Percentiles rank a stretch among this genome's conserved stretches.
These are phyloP conservation scores for Angomonas deanei DNA, from an alignment of 208 protist species.

Conservation along the genomic window DNA sequence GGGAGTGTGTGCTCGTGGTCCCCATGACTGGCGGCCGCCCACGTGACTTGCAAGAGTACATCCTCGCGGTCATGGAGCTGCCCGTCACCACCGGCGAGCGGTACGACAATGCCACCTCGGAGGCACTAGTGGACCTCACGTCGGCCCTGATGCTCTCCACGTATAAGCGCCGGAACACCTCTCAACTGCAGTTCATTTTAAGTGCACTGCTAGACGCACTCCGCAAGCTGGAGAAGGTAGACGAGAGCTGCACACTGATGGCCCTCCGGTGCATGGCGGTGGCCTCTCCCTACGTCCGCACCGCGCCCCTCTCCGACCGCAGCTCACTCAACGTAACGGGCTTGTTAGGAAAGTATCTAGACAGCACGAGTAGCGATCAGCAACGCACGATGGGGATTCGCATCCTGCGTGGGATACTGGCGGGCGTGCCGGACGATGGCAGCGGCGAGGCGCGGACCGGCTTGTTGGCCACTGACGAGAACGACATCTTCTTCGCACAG, in stretches of 20 bases:
- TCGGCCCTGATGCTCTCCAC: constrained; percentile 25
- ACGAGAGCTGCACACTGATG: constrained; percentile 6
- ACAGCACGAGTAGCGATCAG: constrained; percentile 21
- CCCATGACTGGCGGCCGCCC: constrained; percentile 61
- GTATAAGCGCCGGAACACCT: constrained; percentile 44
- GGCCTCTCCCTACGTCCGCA: constrained; percentile 67
- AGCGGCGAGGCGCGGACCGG: not conserved
- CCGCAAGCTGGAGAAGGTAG: not conserved
- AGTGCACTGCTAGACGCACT: constrained; percentile 22
- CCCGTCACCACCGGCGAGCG: constrained; percentile 12
- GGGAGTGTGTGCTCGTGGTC: constrained; percentile 35
- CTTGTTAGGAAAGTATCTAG: constrained; percentile 26
- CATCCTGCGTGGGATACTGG: constrained; percentile 42
- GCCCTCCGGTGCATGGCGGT: constrained; percentile 32
- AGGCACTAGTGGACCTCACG: constrained; percentile 31
- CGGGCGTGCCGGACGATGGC: constrained; percentile 26
- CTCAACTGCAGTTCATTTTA: constrained; percentile 60
- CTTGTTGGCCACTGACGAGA: constrained; percentile 34
- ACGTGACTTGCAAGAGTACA: constrained; percentile 25
- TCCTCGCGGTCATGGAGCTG: constrained; percentile 18
- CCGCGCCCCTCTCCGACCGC: constrained; percentile 50
- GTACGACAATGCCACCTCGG: constrained; percentile 15
- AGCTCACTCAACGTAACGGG: constrained; percentile 25
- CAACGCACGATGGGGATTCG: constrained; percentile 32
- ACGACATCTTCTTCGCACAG: constrained; percentile 45